Base-by-base conservation (phyloP, 2,329 filamentous ascomycete genomes). In the Pseudocercospora crystallina region DNA sequence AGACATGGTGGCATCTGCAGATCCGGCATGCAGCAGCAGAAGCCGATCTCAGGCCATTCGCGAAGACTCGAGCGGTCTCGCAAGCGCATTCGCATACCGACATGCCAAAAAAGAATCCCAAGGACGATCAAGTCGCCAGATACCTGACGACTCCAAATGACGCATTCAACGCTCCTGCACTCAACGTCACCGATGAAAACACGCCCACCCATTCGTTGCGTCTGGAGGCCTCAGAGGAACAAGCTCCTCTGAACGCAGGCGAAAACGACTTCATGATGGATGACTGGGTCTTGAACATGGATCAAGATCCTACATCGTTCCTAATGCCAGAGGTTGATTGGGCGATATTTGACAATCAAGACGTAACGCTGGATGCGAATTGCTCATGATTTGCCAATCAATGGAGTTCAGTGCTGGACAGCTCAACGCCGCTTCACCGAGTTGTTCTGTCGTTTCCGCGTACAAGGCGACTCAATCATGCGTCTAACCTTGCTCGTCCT, bases 321-420 rank as follows among this genome's bases (percentile, higher is more conserved):
- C 11, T 47, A 11, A 47, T 41, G 36, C 36, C 45, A 9, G 45
- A 47, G 12, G 41, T 47, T 17, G 36, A 47, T 26, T 47, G 45
- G 45, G 11, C 36, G 9, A n/a, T 47, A 29, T 41, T 41, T 32
- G 36, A 47, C 2, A 32, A 15, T 8, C 29, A 43, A 8, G 41
- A 32, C 7, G 11, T 20, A 5, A 26, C 20, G 20, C 20, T 26
- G 20, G 20, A 26, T 26, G 7, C 3, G 4, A 26, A 26, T 26
- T 26, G 20, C 20, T 26, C 20, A 26, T 26, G 20, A 26, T 26
- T 26, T n/a, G n/a, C n/a, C n/a, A n/a, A n/a, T n/a, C n/a, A n/a
- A n/a, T n/a, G n/a, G n/a, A n/a, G n/a, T n/a, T n/a, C n/a, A n/a
- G n/a, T n/a, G n/a, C n/a, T n/a, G n/a, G n/a, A n/a, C n/a, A n/a